These are phyloP conservation scores for Scleroderma citrinum DNA, from an alignment of 768 basidiomycete species.

Conservation along the genomic window DNA sequence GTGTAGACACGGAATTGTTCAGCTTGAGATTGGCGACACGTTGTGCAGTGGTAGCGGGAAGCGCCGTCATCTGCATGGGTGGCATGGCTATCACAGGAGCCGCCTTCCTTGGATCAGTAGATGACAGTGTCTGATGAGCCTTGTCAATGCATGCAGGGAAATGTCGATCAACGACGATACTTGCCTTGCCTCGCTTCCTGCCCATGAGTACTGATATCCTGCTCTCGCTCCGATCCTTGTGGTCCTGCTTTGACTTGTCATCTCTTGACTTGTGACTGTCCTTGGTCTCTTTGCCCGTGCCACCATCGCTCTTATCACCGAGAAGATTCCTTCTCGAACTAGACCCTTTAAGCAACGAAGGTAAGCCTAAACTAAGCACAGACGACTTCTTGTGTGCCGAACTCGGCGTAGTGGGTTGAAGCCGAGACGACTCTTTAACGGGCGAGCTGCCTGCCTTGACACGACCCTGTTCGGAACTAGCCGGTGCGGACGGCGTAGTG, in stretches of 20 bases:
- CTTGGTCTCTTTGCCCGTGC: slow-evolving; percentile 44
- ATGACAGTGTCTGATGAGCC: slow-evolving; percentile 69
- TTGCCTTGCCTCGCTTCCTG: slow-evolving; percentile 86
- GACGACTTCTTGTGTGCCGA: slow-evolving; percentile 75
- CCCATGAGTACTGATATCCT: slow-evolving; percentile 85
- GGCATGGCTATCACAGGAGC: slow-evolving; percentile 69
- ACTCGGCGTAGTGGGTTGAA: slow-evolving; percentile 50
- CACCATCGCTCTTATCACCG: slow-evolving; percentile 40
- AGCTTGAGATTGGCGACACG: slow-evolving; percentile 80
- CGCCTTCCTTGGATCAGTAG: slow-evolving; percentile 70
- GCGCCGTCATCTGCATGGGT: slow-evolving; percentile 84
- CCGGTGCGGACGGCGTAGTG: slow-evolving; percentile 44
- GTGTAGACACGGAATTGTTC: slow-evolving; percentile 39
- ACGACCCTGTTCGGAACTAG: slow-evolving; percentile 35
- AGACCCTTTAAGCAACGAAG: slow-evolving; percentile 74
- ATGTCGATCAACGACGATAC: slow-evolving; percentile 12
- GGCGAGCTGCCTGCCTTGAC: slow-evolving; percentile 46
- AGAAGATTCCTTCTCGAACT: slow-evolving; percentile 78
- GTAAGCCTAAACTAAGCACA: slow-evolving; percentile 73
- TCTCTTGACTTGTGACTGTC: slow-evolving; percentile 43
- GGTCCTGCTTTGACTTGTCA: slow-evolving; percentile 62
- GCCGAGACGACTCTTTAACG: slow-evolving; percentile 44
- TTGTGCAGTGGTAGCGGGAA: slow-evolving; percentile 76
- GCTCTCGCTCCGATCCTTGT: slow-evolving; percentile 84
- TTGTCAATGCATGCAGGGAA: slow-evolving; percentile 6